Base-by-base conservation (phyloP, 768 basidiomycete species). In the Serendipita sp. region DNA sequence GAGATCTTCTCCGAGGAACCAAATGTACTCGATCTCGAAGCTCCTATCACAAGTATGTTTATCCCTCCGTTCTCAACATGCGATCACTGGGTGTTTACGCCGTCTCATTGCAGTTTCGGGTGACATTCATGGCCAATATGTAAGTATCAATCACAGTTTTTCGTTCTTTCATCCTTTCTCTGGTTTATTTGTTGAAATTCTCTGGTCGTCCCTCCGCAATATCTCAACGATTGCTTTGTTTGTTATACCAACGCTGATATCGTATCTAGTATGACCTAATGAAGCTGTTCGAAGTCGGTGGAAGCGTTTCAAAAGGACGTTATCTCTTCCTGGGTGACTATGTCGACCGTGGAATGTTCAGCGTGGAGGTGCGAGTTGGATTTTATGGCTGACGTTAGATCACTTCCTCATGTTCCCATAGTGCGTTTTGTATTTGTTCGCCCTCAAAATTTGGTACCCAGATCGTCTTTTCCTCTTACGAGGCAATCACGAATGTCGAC, bases 241-340 rank as follows among this genome's bases (percentile, higher is more conserved):
- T 34, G 10, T 54, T 28, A 18, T 23, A 18, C 60, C 30, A 38
- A n/a, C 10, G 23, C 48, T 32, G 56, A 60, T 60, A 36, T 35
- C 41, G 13, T 16, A 65, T 46, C 35, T 65, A 78, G 76, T 79
- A 76, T 64, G 78, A 79, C 67, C 70, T 79, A 65, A 78, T 78
- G 77, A 78, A 78, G 69, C 72, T 79, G n/a, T 78, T 79, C 66
- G 78, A 78, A 68, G 76, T 79, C 0, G 78, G 78, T 18, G 78
- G 78, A 0, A 77, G 77, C 70, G 78, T 78, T 1, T 76, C 77
- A 23, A 75, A 78, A 34, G 78, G 77, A 15, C 68, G 77, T 36
- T 79, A 79, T 70, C 73, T 78, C 18, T 78, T 79, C 71, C 70
- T 79, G 56, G 78, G 78, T 18, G 78, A 79, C 66, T 79, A 79